Conservation (phyloP, 805 yeast species). For the Pichia occidentalis region DNA sequence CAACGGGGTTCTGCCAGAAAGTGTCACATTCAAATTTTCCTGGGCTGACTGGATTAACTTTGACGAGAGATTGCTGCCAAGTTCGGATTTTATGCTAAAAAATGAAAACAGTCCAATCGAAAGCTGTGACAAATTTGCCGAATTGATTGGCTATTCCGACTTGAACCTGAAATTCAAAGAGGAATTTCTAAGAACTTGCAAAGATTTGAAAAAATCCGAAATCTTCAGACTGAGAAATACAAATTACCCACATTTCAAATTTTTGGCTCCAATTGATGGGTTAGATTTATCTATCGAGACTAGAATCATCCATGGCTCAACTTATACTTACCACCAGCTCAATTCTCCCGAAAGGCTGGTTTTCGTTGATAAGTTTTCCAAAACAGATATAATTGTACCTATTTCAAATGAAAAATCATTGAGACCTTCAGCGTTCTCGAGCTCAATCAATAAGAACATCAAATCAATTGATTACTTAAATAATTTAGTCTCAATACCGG, state of each 20-base stretch:
- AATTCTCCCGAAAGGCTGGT: conserved; percentile 27
- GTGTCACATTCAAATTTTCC: conserved; percentile 18
- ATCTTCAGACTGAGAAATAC: conserved; percentile 12
- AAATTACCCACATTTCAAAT: conserved; percentile 22
- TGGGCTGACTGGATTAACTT: conserved; percentile 29
- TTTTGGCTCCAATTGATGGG: conserved; percentile 20
- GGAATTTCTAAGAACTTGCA: conserved; percentile 7
- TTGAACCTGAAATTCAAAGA: not conserved
- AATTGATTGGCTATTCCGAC: conserved; percentile 15
- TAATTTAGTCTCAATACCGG: too few relatives aligned
- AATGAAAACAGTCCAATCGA: conserved; percentile 5
- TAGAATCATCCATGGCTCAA: conserved; percentile 30
- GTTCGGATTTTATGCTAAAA: conserved; percentile 13
- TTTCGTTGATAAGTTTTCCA: conserved; percentile 11
- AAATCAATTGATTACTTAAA: too few relatives aligned
- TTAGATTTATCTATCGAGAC: conserved; percentile 23
- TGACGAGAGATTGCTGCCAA: conserved; percentile 20
- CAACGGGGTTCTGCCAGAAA: too few relatives aligned
- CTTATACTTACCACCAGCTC: conserved; percentile 26
- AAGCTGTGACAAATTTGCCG: conserved; percentile 17
- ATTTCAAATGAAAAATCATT: not conserved
- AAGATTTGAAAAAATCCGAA: conserved; percentile 13
- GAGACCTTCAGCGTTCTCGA: not conserved
- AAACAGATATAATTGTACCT: conserved; percentile 6
- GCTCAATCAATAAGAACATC: too few relatives aligned